Evolutionary conservation across 495 filamentous ascomycete species (phyloP), one percentile per base, ranked within the genome.

Genomic region (Aspergillus saccharolyticus): DNA sequence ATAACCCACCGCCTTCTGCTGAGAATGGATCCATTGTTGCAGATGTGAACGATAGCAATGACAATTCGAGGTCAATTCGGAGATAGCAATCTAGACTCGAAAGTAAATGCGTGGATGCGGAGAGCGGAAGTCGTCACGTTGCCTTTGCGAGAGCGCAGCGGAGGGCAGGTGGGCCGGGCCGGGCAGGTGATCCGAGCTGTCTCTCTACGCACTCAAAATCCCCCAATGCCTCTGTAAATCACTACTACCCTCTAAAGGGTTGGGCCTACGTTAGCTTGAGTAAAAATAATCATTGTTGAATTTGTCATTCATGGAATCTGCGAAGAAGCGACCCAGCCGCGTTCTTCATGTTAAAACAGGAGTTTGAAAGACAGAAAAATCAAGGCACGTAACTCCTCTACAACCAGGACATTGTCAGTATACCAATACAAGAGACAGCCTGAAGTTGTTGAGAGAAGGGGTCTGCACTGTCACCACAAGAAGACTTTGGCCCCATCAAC

Each of bases 11-110:
- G 78, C 90, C 91, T 78, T 97, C 94, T 63, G 89, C 82, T 19
- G 90, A 95, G 69, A 93, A 98, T 58, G 93, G 94, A 79, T 98
- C 94, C 89, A 95, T 95, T 62, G 60, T 53, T 17, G 15, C 10
- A 42, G 6, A 9, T 22, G 44, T 4, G 39, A 56, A 44, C 17
- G 43, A 43, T n/a, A 28, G 12, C 20, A 21, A 18, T 4, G 20
- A n/a, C 24, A 19, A 25, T n/a, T 44, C 5, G 10, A 24, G 28
- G 42, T 53, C 22, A 21, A 22, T 51, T 21, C 22, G 22, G 18
- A 22, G 17, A 21, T 18, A 20, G 16, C 30, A 25, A 42, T 19
- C 14, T 16, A 25, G 52, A 44, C 39, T 44, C 33, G 17, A 54
- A 20, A 28, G 22, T 50, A 28, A 28, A 25, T 17, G 47, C 47